Evolutionary conservation across 495 filamentous ascomycete species (phyloP).

Genomic region (Polyplosphaeria fusca): DNA sequence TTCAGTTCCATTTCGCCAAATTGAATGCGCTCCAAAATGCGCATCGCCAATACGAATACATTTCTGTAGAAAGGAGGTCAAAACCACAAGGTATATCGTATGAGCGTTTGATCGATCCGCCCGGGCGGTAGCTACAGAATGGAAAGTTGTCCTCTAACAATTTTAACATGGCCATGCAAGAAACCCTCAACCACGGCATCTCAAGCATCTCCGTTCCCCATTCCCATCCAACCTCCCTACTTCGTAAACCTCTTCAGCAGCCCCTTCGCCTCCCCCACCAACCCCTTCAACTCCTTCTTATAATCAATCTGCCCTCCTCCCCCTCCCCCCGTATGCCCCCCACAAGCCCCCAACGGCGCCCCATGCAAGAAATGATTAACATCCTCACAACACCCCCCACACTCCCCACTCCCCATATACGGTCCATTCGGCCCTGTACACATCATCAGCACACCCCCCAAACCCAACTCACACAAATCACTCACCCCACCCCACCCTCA

Average conservation of each 20-base stretch:
- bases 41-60: no score
- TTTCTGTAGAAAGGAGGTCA: no score
- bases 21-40: no score
- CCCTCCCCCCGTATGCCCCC: constrained; percentile 1
- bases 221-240: not conserved
- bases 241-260: constrained; percentile 6
- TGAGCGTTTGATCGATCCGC: no score
- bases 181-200: no score
- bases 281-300: constrained; percentile 7
- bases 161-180: no score
- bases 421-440: constrained; percentile 10
- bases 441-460: constrained; percentile 37
- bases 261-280: constrained; percentile 10
- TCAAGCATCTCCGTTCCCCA: no score
- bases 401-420: constrained; percentile 23
- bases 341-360: not conserved
- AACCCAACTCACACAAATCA: constrained; percentile 35
- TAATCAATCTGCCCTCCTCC: not conserved
- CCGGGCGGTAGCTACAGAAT: no score
- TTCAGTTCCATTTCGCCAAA: no score
- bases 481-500: constrained; percentile 35
- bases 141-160: no score
- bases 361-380: constrained; percentile 15
- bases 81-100: no score
- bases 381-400: constrained; percentile 13